phyloP scores from a whole-genome alignment of 176 grass and related monocot genomes.

The Avena eriantha region DNA sequence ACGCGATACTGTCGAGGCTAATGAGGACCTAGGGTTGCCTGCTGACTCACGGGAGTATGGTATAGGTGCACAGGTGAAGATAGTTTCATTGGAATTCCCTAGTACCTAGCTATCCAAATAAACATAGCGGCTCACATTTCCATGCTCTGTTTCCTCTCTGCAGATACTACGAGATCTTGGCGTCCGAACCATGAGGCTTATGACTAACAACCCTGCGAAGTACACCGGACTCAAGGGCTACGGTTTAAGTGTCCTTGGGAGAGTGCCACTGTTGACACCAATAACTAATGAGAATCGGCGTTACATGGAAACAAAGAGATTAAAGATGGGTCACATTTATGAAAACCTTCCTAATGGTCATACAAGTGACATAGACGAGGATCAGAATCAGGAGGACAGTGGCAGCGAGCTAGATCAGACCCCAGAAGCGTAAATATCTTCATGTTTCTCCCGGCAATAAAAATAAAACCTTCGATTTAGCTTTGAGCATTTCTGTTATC shows the following conservation, averaged over 20 bases:
- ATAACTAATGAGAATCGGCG: constrained; percentile 89
- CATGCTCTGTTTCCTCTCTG: constrained; percentile 22
- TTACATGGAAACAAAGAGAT: constrained; percentile 86
- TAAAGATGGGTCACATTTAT: constrained; percentile 88
- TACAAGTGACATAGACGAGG: constrained; percentile 16
- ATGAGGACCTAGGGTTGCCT: constrained; percentile 90
- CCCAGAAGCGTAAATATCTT: constrained; percentile 27
- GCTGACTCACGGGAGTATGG: constrained; percentile 90
- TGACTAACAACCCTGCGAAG: constrained; percentile 94
- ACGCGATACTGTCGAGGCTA: constrained; percentile 92
- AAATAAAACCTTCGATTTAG: constrained; percentile 4
- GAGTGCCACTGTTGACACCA: constrained; percentile 85
- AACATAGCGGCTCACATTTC: constrained; percentile 3
- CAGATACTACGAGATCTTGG: constrained; percentile 91
- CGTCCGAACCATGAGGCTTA: constrained; percentile 82
- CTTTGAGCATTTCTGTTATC: neutral
- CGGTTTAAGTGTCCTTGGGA: constrained; percentile 77
- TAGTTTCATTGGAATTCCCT: neutral
- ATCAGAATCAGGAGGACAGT: constrained; percentile 29
- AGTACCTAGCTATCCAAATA: neutral
- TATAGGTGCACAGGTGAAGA: constrained; percentile 82
- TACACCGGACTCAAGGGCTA: constrained; percentile 90
- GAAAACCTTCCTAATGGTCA: constrained; percentile 45
- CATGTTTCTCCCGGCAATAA: constrained; percentile 28
- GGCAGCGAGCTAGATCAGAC: constrained; percentile 25